Evolutionary conservation across 768 basidiomycete genomes (phyloP), one percentile per base, ranked within the genome.

Genomic region (Leccinellum albellum): DNA sequence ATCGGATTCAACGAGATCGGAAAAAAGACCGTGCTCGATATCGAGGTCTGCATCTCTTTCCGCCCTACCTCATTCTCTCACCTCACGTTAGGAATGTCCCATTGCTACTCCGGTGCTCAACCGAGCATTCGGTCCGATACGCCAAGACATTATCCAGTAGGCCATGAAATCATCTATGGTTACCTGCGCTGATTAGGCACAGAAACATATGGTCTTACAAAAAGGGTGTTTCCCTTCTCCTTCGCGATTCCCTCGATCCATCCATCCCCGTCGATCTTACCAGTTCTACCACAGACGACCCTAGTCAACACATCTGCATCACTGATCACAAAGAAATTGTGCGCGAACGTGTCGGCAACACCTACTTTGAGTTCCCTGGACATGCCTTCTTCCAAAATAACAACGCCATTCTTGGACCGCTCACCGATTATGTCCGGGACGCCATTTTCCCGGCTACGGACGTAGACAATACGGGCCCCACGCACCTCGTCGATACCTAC

Each of bases 351-450:
- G 91, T 98, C 24, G 94, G 92, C 9, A 74, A 82, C 59, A 84
- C 78, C 69, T 71, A 88, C 46, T 97, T 98, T 74, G 87, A 94
- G 68, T 95, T 91, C 73, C 82, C 79, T 21, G 91, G 87, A 6
- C 86, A 89, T 48, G 89, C 91, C 4, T 99, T 98, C 79, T 98
- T 98, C 82, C 96, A 99, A 69, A 98, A 98, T 78, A 99, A 99
- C 81, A 95, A 96, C 68, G 85, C 91, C 7, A 89, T 96, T 37
- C 82, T 98, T 28, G 79, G 85, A 6, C 86, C 91, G 0, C 80
- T 99, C 51, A 89, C 90, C n/a, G 69, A 82, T 58, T 92, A 95
- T 74, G 93, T 96, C 54, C 80, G 81, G 45, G 81, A 87, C 28
- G 84, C 88, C 53, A 85, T 94, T 64, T 84, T 86, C 64, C 74